phyloP scores from a whole-genome alignment of 1,139 yeast genomes.

The Saccharomyces hybrid region DNA sequence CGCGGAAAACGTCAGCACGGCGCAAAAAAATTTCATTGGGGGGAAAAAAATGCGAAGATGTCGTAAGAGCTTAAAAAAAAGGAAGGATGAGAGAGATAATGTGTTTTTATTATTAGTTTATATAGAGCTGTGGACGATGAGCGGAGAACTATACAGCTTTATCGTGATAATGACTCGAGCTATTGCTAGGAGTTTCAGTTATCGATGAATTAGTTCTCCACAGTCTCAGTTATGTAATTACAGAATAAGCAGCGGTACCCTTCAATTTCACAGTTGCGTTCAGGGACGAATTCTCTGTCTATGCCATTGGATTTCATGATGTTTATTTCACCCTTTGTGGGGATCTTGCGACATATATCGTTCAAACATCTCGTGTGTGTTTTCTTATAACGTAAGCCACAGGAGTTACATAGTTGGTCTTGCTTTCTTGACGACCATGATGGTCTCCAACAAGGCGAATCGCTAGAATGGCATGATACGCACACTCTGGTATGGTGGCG shows the following conservation, averaged over 20 bases:
- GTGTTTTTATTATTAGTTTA: neutral
- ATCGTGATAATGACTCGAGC: neutral
- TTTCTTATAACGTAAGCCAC: constrained; percentile 90
- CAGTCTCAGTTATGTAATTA: constrained; percentile 24
- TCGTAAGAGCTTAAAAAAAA: neutral
- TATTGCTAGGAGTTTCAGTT: neutral
- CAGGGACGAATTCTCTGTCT: constrained; percentile 10
- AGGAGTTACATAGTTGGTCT: constrained; percentile 92
- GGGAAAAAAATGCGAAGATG: neutral
- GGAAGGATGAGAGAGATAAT: neutral
- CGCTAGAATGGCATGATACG: constrained; percentile 84
- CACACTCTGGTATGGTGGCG: constrained; percentile 45
- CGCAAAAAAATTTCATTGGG: neutral
- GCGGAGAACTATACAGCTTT: neutral
- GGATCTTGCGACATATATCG: constrained; percentile 69
- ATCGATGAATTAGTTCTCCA: constrained; percentile 4
- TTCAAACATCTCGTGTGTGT: constrained; percentile 86
- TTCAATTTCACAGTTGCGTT: constrained; percentile 12
- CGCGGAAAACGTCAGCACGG: neutral
- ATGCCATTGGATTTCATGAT: constrained; percentile 51
- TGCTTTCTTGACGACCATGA: constrained; percentile 77
- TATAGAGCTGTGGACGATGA: neutral
- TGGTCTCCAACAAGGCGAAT: constrained; percentile 98
- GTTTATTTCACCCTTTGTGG: constrained; percentile 94
- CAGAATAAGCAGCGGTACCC: constrained; percentile 30